phyloP scores from a whole-genome alignment of 2,329 filamentous ascomycete genomes.

The Aureobasidium leucospermi region DNA sequence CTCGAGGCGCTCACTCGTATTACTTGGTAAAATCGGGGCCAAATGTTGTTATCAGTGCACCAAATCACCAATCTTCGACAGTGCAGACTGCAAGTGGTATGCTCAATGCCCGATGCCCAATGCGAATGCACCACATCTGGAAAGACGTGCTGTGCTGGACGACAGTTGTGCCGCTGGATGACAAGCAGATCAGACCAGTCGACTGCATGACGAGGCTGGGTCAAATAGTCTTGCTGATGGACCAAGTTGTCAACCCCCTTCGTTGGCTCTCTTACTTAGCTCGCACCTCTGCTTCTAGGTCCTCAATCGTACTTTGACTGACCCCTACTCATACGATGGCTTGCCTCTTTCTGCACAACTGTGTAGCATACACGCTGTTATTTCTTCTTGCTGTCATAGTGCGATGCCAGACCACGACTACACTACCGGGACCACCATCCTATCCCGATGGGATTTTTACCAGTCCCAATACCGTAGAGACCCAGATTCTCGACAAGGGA shows the following conservation, averaged over 20 bases:
- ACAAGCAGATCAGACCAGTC: too few relatives aligned
- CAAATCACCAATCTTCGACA: background rate
- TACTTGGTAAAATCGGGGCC: background rate
- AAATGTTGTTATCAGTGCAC: background rate
- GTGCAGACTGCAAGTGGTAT: too few relatives aligned
- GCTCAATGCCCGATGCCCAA: too few relatives aligned
- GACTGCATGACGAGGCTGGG: too few relatives aligned
- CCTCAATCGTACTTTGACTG: background rate
- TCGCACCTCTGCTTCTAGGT: background rate
- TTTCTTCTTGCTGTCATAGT: background rate
- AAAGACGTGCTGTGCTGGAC: too few relatives aligned
- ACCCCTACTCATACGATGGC: background rate
- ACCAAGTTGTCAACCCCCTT: background rate
- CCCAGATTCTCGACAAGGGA: background rate
- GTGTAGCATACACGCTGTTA: background rate
- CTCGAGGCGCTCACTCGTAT: background rate
- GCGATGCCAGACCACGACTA: background rate
- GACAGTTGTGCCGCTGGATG: too few relatives aligned
- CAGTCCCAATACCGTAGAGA: background rate
- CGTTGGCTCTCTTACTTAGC: background rate
- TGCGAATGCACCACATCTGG: too few relatives aligned
- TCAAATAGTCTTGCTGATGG: background rate
- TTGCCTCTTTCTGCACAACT: background rate
- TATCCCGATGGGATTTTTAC: background rate
- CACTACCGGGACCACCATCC: background rate